Evolutionary conservation across 2,329 filamentous ascomycete species (phyloP), one percentile per base, ranked within the genome.

Genomic region (Chalaropsis ovoidea): DNA sequence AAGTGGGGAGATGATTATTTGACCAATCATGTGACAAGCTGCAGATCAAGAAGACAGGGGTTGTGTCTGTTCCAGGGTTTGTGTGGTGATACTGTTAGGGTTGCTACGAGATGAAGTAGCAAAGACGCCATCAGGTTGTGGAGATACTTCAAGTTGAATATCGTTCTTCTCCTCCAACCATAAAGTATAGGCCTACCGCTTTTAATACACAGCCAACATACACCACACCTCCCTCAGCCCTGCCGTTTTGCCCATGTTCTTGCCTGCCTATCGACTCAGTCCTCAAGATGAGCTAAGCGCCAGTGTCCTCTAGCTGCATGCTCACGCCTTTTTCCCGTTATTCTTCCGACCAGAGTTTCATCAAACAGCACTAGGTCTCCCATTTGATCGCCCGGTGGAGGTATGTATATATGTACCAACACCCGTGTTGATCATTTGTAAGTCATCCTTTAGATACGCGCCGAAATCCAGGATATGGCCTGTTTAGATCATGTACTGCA

Each of bases 271-370:
- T 39, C 4, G 35, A 39, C 8, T 39, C 35, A 39, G n/a, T n/a
- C n/a, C 35, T 39, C 35, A 10, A 47, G 15, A 47, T 47, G 43
- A n/a, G 43, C 27, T 58, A 58, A 58, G 52, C 52, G 52, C 52
- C 52, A 58, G 8, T 35, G n/a, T 58, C 27, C 8, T n/a, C 27
- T n/a, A 47, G n/a, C n/a, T 47, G 17, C n/a, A 47, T 47, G 5
- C 43, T n/a, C 43, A 19, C 43, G 1, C 15, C 43, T 47, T 19
- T 47, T 5, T n/a, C 2, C 43, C 11, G 1, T 47, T 47, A 19
- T 17, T 58, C n/a, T 58, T 58, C 52, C 31, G 24, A 10, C 52
- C 17, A 35, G 6, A n/a, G 31, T 11, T n/a, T 35, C 52, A 58
- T 58, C n/a, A 35, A 35, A 58, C 27, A 58, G 13, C 52, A n/a